Conservation (phyloP, 1,284 basidiomycete genomes). For the Singerocomus inundabilis region DNA sequence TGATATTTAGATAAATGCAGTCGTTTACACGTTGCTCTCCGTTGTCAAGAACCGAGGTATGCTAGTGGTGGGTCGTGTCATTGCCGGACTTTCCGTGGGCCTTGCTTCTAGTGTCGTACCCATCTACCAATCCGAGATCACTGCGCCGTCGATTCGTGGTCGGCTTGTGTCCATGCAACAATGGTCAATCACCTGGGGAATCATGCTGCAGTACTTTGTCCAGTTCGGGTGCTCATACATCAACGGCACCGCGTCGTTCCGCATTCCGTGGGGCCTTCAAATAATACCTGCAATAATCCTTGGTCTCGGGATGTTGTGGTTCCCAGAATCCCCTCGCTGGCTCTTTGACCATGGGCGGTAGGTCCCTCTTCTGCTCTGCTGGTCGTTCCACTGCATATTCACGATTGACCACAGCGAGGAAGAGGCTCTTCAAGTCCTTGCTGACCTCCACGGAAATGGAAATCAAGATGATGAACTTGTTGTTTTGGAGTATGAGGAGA, state of each 20-base stretch:
- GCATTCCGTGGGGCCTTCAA: conserved; percentile 78
- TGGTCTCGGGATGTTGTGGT: conserved; percentile 63
- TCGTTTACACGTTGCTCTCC: not conserved
- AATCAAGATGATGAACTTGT: conserved; percentile 65
- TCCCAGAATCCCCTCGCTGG: conserved; percentile 70
- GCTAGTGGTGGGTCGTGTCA: conserved; percentile 66
- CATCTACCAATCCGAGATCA: conserved; percentile 74
- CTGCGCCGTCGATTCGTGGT: conserved; percentile 67
- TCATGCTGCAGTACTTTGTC: conserved; percentile 72
- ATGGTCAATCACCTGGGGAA: conserved; percentile 78
- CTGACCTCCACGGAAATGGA: conserved; percentile 77
- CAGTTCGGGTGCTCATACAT: conserved; percentile 76
- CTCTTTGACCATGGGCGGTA: conserved; percentile 60
- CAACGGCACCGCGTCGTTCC: conserved; percentile 66
- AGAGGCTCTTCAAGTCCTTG: conserved; percentile 75
- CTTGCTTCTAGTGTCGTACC: conserved; percentile 61
- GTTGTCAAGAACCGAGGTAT: conserved; percentile 57
- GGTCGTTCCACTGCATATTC: not conserved
- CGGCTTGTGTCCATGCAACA: conserved; percentile 76
- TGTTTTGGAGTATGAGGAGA: conserved; percentile 76
- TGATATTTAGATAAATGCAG: not conserved
- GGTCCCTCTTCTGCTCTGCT: conserved; percentile 9
- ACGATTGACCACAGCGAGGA: conserved; percentile 43
- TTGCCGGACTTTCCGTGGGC: conserved; percentile 60
- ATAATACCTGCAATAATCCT: conserved; percentile 73